phyloP scores from a whole-genome alignment of 306 rosid species.

The Bauhinia variegata region DNA sequence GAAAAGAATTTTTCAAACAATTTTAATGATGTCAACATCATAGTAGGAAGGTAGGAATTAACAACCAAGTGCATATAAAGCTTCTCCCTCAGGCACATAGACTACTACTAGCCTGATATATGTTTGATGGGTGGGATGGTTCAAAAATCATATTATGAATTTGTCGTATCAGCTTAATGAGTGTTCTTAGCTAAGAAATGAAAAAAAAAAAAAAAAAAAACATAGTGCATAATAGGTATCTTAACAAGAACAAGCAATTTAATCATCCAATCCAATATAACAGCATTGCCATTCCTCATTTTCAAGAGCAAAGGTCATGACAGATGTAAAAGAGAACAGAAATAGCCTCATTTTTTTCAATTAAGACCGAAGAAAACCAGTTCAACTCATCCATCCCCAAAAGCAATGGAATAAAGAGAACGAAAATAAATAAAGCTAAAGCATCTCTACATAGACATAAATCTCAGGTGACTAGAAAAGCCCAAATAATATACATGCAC shows the following conservation, averaged over 20 bases:
- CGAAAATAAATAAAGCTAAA: slow-evolving; percentile 2
- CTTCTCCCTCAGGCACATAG: not conserved
- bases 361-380: not conserved
- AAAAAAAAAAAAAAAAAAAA: slow-evolving; percentile 7
- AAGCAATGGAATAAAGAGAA: not conserved
- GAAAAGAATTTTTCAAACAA: slow-evolving; percentile 14
- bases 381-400: slow-evolving; percentile 4
- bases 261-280: slow-evolving; percentile 8
- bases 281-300: not conserved
- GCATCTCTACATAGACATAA: not conserved
- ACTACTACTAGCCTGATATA: not conserved
- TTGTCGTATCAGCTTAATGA: slow-evolving; percentile 26
- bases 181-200: slow-evolving; percentile 3
- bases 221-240: not conserved
- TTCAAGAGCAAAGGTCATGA: slow-evolving; percentile 18
- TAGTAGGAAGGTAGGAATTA: not conserved
- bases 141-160: slow-evolving; percentile 2
- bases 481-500: not conserved
- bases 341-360: not conserved
- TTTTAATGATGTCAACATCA: not conserved
- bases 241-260: slow-evolving; percentile 14
- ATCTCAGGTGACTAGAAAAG: slow-evolving; percentile 4
- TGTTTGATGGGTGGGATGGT: not conserved
- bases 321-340: not conserved
- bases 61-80: slow-evolving; percentile 16